Evolutionary conservation across 106 monocot species (phyloP), one percentile per base, ranked within the genome.

Genomic region (Dioscorea zingiberensis): DNA sequence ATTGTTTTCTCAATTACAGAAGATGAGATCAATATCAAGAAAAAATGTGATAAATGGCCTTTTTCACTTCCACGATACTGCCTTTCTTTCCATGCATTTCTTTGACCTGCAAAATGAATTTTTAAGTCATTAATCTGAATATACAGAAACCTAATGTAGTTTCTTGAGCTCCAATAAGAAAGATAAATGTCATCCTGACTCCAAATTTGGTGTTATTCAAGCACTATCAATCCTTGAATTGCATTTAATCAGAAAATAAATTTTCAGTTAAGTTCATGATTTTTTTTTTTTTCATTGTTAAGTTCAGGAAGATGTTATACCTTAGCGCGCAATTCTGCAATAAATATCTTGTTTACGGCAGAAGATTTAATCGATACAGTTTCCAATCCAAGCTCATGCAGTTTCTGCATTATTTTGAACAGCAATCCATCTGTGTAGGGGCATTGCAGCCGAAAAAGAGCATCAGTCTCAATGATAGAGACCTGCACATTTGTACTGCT

Each of bases 281-380:
- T n/a, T n/a, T n/a, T n/a, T n/a, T n/a, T n/a, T n/a, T n/a, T n/a
- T n/a, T n/a, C n/a, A n/a, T n/a, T n/a, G n/a, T n/a, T n/a, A n/a
- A n/a, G n/a, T n/a, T n/a, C n/a, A n/a, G n/a, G n/a, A n/a, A n/a
- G n/a, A n/a, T n/a, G n/a, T n/a, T n/a, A n/a, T n/a, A 85, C 88
- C 88, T 88, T 93, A 2, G 93, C 85, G 14, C 80, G 74, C 9
- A 93, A 38, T 63, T 88, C 78, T 22, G 93, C 88, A 1, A 69
- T 49, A 38, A 85, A 59, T 4, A 26, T 49, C 38, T 58, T 70
- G 44, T 73, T 60, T 17, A 21, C 47, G 0, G 73, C 48, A 16
- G 80, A 73, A 2, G 83, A 85, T 58, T 83, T 30, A 93, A 49
- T 26, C 63, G n/a, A n/a, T n/a, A n/a, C n/a, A n/a, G n/a, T n/a